Conservation (phyloP, 2,329 filamentous ascomycete species). For the Fusarium sp. region DNA sequence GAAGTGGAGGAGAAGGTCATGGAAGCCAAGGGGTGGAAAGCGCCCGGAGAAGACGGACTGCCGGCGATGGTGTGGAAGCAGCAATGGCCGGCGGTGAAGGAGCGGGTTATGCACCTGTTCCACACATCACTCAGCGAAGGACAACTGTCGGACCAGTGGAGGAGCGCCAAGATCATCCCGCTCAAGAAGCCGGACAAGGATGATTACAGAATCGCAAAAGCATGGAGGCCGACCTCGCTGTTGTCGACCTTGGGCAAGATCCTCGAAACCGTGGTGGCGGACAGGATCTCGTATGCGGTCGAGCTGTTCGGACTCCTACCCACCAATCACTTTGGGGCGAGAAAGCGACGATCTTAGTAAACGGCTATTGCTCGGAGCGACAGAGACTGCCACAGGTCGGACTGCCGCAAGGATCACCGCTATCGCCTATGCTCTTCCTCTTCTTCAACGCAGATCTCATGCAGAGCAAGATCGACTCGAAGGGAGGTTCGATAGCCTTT, state of each 20-base stretch:
- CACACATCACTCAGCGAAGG: neutral
- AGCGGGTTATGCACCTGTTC: neutral
- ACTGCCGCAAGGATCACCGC: neutral
- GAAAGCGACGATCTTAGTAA: neutral
- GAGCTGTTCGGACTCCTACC: neutral
- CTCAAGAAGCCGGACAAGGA: neutral
- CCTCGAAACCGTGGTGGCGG: neutral
- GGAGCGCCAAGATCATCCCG: slow-evolving; percentile 39
- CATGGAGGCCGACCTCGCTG: slow-evolving; percentile 41
- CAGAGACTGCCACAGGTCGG: neutral
- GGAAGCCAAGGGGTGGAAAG: slow-evolving; percentile 12
- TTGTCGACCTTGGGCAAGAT: slow-evolving; percentile 42
- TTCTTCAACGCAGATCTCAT: slow-evolving; percentile 8
- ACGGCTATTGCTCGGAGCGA: neutral
- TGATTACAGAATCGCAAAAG: slow-evolving; percentile 41
- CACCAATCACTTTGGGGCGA: neutral
- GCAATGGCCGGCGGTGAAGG: slow-evolving; percentile 4
- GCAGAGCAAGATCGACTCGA: neutral
- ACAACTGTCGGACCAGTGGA: slow-evolving; percentile 1
- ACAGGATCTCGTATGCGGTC: neutral
- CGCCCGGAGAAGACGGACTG: neutral
- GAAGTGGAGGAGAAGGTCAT: slow-evolving; percentile 21
- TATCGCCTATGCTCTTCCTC: neutral
- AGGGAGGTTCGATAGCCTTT: neutral
- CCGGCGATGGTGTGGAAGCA: neutral